These are phyloP conservation scores for Chytriomyces sp. DNA, from an alignment of 192 early-diverging fungal species.

Conservation along the genomic window DNA sequence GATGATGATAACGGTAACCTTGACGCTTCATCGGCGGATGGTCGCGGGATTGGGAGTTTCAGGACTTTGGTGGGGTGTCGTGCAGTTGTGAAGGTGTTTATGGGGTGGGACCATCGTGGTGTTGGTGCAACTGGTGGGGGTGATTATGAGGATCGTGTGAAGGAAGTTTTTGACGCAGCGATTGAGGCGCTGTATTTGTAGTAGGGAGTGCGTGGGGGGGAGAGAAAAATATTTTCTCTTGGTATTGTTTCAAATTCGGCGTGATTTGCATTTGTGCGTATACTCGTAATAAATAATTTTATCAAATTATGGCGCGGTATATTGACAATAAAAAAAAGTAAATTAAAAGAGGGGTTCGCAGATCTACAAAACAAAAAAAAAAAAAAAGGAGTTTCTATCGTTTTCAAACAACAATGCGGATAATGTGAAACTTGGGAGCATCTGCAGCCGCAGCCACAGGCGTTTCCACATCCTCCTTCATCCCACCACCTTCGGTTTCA, in stretches of 20 bases:
- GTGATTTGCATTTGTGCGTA: too few relatives aligned
- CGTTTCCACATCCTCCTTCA: background rate
- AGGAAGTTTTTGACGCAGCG: background rate
- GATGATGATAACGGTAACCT: too few relatives aligned
- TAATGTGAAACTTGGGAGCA: background rate
- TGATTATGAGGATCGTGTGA: background rate
- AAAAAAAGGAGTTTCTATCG: too few relatives aligned
- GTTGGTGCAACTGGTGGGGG: background rate
- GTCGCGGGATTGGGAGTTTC: background rate
- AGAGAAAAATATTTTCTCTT: too few relatives aligned
- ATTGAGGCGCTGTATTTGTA: background rate
- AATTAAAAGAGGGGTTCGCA: too few relatives aligned
- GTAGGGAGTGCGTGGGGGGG: too few relatives aligned
- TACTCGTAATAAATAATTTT: too few relatives aligned
- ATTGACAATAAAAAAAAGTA: too few relatives aligned
- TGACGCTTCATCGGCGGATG: too few relatives aligned
- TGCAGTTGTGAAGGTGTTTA: background rate
- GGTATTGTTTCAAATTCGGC: too few relatives aligned
- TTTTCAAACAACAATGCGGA: background rate
- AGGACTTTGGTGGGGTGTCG: background rate
- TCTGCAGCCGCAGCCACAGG: background rate
- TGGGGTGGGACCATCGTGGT: background rate
- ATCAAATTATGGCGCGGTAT: too few relatives aligned
- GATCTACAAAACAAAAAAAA: too few relatives aligned
- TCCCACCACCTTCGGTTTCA: background rate